Percentiles rank a stretch among this genome's conserved stretches.
These are phyloP conservation scores for Letharia lupina DNA, from an alignment of 495 filamentous ascomycete genomes.

Conservation along the genomic window DNA sequence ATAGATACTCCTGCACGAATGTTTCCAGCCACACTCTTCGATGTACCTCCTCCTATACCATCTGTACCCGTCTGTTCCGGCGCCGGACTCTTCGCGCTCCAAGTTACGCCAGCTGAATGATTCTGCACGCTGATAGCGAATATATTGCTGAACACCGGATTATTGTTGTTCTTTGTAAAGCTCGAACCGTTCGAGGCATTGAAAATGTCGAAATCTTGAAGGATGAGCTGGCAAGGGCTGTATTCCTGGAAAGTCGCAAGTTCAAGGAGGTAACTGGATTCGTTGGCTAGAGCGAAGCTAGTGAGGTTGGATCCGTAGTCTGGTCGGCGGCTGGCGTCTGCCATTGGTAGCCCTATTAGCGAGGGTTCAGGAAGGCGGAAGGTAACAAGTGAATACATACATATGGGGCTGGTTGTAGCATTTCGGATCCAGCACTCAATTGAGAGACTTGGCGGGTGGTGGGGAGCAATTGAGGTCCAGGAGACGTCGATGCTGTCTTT, in stretches of 20 bases:
- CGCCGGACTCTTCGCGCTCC: neutral
- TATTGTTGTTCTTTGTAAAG: neutral
- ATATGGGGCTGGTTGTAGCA: neutral
- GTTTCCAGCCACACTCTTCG: neutral
- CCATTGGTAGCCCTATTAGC: neutral
- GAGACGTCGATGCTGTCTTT: constrained; percentile 13
- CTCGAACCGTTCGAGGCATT: neutral
- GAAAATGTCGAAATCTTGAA: neutral
- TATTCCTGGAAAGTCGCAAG: constrained; percentile 2
- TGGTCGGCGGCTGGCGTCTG: neutral
- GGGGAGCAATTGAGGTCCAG: neutral
- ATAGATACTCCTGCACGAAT: neutral
- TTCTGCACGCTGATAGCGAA: constrained; percentile 1
- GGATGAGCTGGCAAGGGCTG: constrained; percentile 5
- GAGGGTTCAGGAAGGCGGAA: too few species aligned
- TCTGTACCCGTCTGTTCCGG: neutral
- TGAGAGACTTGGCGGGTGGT: neutral
- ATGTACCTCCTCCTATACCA: neutral
- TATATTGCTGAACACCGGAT: neutral
- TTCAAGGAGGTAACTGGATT: neutral
- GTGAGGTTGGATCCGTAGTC: neutral
- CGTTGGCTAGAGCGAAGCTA: neutral
- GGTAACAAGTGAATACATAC: neutral
- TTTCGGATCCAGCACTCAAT: constrained; percentile 11
- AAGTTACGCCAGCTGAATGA: neutral